Base-by-base conservation (phyloP, 208 protist species). In the Crithidia fasciculata region DNA sequence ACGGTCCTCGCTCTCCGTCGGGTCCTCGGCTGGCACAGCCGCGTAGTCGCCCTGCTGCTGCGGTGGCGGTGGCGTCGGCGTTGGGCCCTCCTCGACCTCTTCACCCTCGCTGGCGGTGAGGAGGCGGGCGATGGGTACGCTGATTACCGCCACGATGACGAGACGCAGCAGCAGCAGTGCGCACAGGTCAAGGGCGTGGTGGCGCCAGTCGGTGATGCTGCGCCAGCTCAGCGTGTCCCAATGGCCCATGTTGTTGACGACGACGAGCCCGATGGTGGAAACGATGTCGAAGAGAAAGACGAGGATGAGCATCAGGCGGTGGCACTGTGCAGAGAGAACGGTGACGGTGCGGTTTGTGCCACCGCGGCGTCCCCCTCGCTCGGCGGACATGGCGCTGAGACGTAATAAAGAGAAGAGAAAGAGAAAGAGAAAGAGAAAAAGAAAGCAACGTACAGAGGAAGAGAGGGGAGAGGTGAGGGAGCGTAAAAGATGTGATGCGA, bases 111-210 rank as follows among this genome's bases (percentile, higher is more conserved):
- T 40, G 18, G 52, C 67, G 40, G 49, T 15, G 41, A 83, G 53
- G 3, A 76, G 41, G 8, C 65, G 41, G 3, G 56, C 10, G 61
- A 72, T 67, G 52, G 62, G 56, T 1, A 73, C 45, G 16, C 56
- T 40, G 10, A 63, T 58, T 3, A 66, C 41, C 13, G 62, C 41
- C 36, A 78, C 72, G 3, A 80, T 59, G 19, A 74, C 52, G 13
- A 79, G 52, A 13, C 78, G 78, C 50, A 81, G 43, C 28, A 64
- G 19, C 36, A 80, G 58, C 40, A 83, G 74, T 36, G 73, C 66
- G 53, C 76, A 70, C 4, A 83, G 45, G 45, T 82, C 72, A 12
- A 57, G 56, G 13, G 71, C 52, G 50, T 71, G 47, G 19, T 74
- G 56, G 12, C 62, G 36, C 73, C 72, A 83, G 77, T 74, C 66